phyloP scores from a whole-genome alignment of 345 rosid genomes.

The Heritiera littoralis region DNA sequence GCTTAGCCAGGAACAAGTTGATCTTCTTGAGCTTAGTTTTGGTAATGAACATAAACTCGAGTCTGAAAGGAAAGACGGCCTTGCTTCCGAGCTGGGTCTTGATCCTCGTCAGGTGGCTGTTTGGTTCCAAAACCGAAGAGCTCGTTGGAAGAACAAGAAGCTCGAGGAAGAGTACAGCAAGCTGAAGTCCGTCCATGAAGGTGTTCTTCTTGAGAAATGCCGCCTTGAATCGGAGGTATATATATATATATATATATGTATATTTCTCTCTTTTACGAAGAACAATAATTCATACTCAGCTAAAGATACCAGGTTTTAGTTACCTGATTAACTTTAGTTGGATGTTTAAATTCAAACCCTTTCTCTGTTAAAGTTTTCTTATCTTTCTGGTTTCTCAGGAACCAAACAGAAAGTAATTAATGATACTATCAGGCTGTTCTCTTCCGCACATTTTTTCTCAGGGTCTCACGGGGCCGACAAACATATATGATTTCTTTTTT shows the following conservation, averaged over 20 bases:
- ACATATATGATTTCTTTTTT: background rate
- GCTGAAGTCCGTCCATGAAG: constrained; percentile 53
- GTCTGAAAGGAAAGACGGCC: constrained; percentile 75
- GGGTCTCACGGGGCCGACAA: background rate
- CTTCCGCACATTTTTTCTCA: background rate
- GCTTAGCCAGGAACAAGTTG: constrained; percentile 63
- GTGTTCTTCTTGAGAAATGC: constrained; percentile 52
- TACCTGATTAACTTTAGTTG: background rate
- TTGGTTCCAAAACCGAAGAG: constrained; percentile 96
- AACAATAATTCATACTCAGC: background rate
- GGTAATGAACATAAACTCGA: constrained; percentile 79
- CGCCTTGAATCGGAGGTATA: constrained; percentile 76
- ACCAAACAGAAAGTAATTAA: constrained; percentile 23
- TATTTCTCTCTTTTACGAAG: background rate
- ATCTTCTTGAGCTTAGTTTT: constrained; percentile 63
- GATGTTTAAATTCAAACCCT: background rate
- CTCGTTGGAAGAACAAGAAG: constrained; percentile 91
- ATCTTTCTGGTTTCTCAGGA: constrained; percentile 17
- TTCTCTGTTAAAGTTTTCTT: background rate
- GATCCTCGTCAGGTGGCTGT: constrained; percentile 95
- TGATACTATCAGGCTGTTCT: background rate
- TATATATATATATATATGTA: background rate
- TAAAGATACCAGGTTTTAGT: background rate
- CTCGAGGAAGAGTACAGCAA: constrained; percentile 74
- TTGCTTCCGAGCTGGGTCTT: constrained; percentile 79